phyloP scores from a whole-genome alignment of 2,329 filamentous ascomycete species.

The Trichoderma afroharzianum region DNA sequence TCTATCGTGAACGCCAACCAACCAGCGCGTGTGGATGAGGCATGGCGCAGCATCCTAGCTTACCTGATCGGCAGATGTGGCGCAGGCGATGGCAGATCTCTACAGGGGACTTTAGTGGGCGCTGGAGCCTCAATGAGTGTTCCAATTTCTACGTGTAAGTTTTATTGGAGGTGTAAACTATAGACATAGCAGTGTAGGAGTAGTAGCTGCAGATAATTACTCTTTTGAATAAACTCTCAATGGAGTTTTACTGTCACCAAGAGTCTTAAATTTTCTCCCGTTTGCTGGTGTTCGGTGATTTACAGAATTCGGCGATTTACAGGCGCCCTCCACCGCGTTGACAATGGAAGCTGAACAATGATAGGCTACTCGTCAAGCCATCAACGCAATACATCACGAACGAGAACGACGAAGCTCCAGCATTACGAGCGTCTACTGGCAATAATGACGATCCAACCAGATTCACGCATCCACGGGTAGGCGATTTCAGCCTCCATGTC shows the following conservation, averaged over 20 bases:
- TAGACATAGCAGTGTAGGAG: background rate
- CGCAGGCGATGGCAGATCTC: conserved; percentile 4
- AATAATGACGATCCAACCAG: background rate
- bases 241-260: background rate
- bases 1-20: background rate
- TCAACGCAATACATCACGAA: background rate
- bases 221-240: background rate
- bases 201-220: background rate
- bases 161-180: background rate
- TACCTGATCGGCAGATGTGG: conserved; percentile 12
- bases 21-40: background rate
- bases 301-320: background rate
- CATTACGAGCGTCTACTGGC: background rate
- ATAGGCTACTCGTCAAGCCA: background rate
- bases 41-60: conserved; percentile 10
- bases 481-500: background rate
- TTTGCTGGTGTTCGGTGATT: background rate
- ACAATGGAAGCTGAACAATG: background rate
- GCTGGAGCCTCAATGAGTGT: background rate
- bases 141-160: background rate
- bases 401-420: background rate
- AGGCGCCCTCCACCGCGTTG: background rate
- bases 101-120: background rate
- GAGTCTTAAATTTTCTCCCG: background rate
- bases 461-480: background rate